Conservation (phyloP, 345 rosid species). For the Cardamine chenopodiifolia region DNA sequence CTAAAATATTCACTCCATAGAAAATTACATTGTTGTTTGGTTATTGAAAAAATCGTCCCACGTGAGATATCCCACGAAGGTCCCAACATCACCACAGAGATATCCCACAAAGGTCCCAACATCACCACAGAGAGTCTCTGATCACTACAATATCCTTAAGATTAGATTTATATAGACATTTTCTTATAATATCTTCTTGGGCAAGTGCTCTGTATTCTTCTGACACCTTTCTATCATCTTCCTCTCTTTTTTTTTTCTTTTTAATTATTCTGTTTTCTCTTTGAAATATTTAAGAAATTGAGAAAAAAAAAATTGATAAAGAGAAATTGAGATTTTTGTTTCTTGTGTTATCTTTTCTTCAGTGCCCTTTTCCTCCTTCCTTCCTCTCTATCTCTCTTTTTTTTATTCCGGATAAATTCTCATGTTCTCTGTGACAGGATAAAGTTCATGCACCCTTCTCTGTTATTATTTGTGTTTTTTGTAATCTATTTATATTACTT, state of each 20-base stretch:
- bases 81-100: conserved; percentile 64
- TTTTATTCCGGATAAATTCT: conserved; percentile 57
- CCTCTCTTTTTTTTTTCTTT: not conserved
- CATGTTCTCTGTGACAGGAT: conserved; percentile 66
- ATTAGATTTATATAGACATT: conserved; percentile 46
- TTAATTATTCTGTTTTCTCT: conserved; percentile 27
- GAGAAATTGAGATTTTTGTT: not conserved
- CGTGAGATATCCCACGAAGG: conserved; percentile 67
- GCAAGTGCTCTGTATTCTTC: conserved; percentile 70
- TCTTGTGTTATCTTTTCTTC: conserved; percentile 36
- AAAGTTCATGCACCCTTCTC: conserved; percentile 38
- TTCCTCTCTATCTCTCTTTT: conserved; percentile 27
- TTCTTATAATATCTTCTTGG: conserved; percentile 41
- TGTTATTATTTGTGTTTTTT: conserved; percentile 29
- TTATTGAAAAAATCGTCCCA: conserved; percentile 41
- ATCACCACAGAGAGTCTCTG: conserved; percentile 49
- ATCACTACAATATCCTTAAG: conserved; percentile 43
- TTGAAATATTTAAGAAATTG: conserved; percentile 7
- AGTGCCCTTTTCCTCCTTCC: conserved; percentile 16
- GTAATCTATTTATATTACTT: not conserved
- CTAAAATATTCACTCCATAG: conserved; percentile 4
- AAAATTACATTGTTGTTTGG: conserved; percentile 30
- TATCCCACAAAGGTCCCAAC: conserved; percentile 77
- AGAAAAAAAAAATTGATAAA: too few species aligned
- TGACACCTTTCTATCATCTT: conserved; percentile 64